phyloP scores from a whole-genome alignment of 306 rosid genomes.

The Quillaja saponaria region DNA sequence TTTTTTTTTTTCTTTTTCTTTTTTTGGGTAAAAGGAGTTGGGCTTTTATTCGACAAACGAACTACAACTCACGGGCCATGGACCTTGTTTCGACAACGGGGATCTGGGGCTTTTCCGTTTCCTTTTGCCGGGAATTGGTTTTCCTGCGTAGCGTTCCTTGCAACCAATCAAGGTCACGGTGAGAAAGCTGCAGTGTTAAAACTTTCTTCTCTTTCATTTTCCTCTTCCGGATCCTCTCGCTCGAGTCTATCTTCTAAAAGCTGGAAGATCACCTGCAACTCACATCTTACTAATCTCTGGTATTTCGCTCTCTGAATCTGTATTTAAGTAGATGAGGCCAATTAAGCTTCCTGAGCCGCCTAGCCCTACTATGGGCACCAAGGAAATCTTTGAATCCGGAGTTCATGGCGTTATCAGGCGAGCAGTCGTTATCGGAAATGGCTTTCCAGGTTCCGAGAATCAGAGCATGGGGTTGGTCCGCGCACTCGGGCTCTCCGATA shows the following conservation, averaged over 20 bases:
- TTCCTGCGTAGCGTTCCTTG: neutral
- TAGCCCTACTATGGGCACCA: constrained; percentile 58
- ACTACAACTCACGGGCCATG: constrained; percentile 29
- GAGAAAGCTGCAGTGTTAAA: constrained; percentile 11
- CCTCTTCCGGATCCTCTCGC: neutral
- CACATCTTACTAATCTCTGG: neutral
- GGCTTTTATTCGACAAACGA: neutral
- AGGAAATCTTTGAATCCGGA: constrained; percentile 90
- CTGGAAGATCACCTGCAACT: constrained; percentile 12
- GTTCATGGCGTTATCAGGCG: constrained; percentile 72
- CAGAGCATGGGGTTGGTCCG: constrained; percentile 88
- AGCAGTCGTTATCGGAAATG: constrained; percentile 85
- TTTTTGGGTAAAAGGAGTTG: neutral
- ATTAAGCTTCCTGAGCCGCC: constrained; percentile 82
- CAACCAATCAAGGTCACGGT: neutral
- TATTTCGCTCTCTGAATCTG: neutral
- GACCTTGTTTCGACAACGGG: no score
- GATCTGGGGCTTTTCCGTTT: neutral
- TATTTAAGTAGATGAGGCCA: constrained; percentile 60
- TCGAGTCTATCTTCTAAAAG: neutral
- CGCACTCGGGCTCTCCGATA: constrained; percentile 82
- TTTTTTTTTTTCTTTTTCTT: no score
- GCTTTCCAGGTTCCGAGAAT: constrained; percentile 69
- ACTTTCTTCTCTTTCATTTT: constrained; percentile 2
- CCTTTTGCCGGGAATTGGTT: constrained; percentile 15